Evolutionary conservation across 163 green algal genomes (phyloP).

Genomic region (Smithsoniella earleae): DNA sequence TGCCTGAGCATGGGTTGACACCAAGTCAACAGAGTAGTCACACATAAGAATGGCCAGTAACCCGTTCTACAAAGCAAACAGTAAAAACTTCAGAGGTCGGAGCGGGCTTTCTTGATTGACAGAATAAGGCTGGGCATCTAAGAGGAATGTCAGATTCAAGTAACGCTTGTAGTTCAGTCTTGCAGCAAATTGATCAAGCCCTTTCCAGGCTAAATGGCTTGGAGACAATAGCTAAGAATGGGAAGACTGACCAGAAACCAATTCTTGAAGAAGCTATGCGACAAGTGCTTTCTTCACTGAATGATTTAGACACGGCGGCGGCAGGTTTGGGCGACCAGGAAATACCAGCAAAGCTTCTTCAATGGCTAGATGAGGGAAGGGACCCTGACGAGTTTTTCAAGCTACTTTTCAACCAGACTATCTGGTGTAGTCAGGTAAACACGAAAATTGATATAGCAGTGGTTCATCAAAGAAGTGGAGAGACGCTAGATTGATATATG

Average conservation of each 20-base stretch:
- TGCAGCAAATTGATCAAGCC: neutral
- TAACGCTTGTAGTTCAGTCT: neutral
- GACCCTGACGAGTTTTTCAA: constrained; percentile 25
- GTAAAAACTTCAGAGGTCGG: too few relatives aligned
- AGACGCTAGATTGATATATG: neutral
- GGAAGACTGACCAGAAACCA: neutral
- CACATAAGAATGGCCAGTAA: too few relatives aligned
- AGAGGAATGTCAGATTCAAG: too few relatives aligned
- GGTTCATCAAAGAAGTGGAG: neutral
- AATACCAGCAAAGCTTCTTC: neutral
- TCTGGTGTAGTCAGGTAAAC: constrained; percentile 21
- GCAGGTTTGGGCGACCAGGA: neutral
- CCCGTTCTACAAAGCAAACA: too few relatives aligned
- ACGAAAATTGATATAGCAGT: neutral
- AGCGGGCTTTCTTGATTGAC: too few relatives aligned
- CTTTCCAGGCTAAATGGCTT: neutral
- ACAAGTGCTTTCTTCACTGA: neutral
- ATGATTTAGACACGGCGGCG: neutral
- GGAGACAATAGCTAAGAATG: neutral
- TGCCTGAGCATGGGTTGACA: too few relatives aligned
- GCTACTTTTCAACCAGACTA: constrained; percentile 12
- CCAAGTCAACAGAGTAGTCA: too few relatives aligned
- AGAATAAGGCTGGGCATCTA: too few relatives aligned
- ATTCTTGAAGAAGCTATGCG: neutral
- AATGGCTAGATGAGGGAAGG: constrained; percentile 11